phyloP scores from a whole-genome alignment of 352 stramenopile species.

The Phytophthora capsici region DNA sequence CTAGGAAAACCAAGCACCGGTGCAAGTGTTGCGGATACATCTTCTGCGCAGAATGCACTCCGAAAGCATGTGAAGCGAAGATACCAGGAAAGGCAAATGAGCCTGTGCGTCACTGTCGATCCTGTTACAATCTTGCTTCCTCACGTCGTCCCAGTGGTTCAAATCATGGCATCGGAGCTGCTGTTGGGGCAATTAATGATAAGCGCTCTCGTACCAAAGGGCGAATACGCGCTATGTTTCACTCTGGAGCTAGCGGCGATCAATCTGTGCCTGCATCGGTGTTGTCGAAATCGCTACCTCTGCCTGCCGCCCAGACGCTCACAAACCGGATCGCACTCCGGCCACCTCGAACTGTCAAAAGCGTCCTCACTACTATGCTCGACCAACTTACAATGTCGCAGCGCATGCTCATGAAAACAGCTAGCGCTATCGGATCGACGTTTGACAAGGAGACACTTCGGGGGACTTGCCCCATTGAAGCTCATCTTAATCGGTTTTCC shows the following conservation, averaged over 20 bases:
- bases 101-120: slow-evolving; percentile 73
- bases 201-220: slow-evolving; percentile 46
- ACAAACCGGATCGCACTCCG: slow-evolving; percentile 75
- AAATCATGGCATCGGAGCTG: slow-evolving; percentile 48
- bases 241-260: slow-evolving; percentile 33
- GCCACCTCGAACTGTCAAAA: slow-evolving; percentile 83
- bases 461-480: slow-evolving; percentile 72
- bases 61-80: slow-evolving; percentile 78
- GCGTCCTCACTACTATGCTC: slow-evolving; percentile 81
- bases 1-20: slow-evolving; percentile 55
- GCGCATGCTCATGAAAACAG: slow-evolving; percentile 89
- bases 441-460: slow-evolving; percentile 84
- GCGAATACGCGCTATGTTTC: slow-evolving; percentile 73
- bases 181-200: slow-evolving; percentile 29
- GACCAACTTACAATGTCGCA: slow-evolving; percentile 86
- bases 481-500: slow-evolving; percentile 67
- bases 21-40: slow-evolving; percentile 88
- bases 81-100: slow-evolving; percentile 64
- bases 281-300: slow-evolving; percentile 14
- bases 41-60: slow-evolving; percentile 80
- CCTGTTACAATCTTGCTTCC: slow-evolving; percentile 81
- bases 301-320: slow-evolving; percentile 42
- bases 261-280: slow-evolving; percentile 18
- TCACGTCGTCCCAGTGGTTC: slow-evolving; percentile 63
- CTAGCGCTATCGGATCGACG: slow-evolving; percentile 73